These are phyloP conservation scores for Cetradonia linearis DNA, from an alignment of 495 filamentous ascomycete genomes.

Conservation along the genomic window DNA sequence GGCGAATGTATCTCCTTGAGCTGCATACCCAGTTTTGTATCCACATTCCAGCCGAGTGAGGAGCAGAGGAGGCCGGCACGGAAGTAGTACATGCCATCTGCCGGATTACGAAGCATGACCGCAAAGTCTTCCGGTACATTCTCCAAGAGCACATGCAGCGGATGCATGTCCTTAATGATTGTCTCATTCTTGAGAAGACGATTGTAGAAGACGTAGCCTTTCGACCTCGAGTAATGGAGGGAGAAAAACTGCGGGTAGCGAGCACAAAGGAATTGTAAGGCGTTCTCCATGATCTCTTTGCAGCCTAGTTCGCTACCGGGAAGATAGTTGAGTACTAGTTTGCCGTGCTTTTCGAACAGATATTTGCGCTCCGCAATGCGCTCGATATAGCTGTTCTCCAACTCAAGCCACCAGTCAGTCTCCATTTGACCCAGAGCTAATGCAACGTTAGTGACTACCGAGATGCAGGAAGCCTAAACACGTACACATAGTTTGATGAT, in stretches of 20 bases:
- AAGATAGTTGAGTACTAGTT: constrained; percentile 53
- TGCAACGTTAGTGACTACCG: constrained; percentile 17
- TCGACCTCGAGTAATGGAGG: constrained; percentile 35
- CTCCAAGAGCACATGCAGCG: constrained; percentile 64
- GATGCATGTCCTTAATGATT: constrained; percentile 51
- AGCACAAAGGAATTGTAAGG: constrained; percentile 63
- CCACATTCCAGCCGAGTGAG: constrained; percentile 70
- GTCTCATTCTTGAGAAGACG: constrained; percentile 55
- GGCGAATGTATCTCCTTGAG: constrained; percentile 66
- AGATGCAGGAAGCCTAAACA: constrained; percentile 12
- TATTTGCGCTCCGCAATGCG: constrained; percentile 63
- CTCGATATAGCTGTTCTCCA: constrained; percentile 63
- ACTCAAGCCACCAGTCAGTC: constrained; percentile 83
- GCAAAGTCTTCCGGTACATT: constrained; percentile 87
- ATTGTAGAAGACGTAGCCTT: constrained; percentile 59
- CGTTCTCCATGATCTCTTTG: constrained; percentile 89
- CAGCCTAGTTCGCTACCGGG: constrained; percentile 74
- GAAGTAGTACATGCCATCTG: constrained; percentile 64
- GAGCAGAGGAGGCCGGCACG: constrained; percentile 74
- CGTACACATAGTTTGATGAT: constrained; percentile 93
- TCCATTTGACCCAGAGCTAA: constrained; percentile 72
- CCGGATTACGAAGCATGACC: constrained; percentile 63
- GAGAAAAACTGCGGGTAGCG: constrained; percentile 76
- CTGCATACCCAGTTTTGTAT: constrained; percentile 60
- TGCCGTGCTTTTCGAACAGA: constrained; percentile 55